A percentile compares a stretch with the other conserved stretches of the same genome.
phyloP scores from a whole-genome alignment of 306 rosid species.

The Mimosa bimucronata region DNA sequence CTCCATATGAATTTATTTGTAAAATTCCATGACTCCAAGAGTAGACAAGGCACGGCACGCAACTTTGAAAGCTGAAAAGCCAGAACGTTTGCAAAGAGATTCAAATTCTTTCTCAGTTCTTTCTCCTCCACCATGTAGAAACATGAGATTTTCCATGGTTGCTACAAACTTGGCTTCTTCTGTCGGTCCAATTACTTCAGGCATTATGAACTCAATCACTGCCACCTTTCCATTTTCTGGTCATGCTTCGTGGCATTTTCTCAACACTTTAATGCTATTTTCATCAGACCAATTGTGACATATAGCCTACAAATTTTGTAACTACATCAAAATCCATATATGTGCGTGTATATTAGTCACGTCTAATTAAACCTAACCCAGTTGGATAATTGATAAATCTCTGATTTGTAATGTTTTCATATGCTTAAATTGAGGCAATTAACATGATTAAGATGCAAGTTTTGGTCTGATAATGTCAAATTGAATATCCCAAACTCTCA shows the following conservation, averaged over 20 bases:
- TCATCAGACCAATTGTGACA: conserved; percentile 42
- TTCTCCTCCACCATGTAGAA: not conserved
- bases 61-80: not conserved
- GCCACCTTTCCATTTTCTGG: conserved; percentile 29
- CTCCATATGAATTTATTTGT: not conserved
- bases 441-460: too few species aligned
- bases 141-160: not conserved
- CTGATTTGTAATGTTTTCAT: too few species aligned
- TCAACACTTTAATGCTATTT: conserved; percentile 20
- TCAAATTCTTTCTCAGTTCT: not conserved
- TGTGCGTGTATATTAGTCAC: too few species aligned
- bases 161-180: not conserved
- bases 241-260: conserved; percentile 25
- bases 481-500: too few species aligned
- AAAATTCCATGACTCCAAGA: not conserved
- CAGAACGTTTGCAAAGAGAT: not conserved
- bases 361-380: too few species aligned
- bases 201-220: conserved; percentile 25
- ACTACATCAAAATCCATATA: too few species aligned
- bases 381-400: too few species aligned
- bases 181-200: not conserved
- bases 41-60: not conserved
- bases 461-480: too few species aligned
- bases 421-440: too few species aligned
- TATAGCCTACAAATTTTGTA: conserved; percentile 3